Evolutionary conservation across 2,329 filamentous ascomycete species (phyloP), one percentile per base, ranked within the genome.

Genomic region (Penicillium sp.): DNA sequence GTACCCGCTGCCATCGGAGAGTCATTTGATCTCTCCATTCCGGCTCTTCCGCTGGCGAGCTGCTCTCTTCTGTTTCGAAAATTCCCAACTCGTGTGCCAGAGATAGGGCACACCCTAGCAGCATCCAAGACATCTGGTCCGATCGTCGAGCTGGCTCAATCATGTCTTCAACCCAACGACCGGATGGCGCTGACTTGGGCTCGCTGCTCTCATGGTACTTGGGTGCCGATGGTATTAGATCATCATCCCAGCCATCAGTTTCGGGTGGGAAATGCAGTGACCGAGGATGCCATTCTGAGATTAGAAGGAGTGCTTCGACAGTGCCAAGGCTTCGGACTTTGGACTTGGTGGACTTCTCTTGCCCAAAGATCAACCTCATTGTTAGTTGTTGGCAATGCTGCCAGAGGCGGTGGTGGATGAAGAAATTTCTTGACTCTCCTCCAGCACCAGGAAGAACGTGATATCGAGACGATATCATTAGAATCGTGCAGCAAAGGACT

Each of bases 61-160:
- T 55, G 34, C 59, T 66, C 43, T 69, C 70, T 36, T 73, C 69
- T 31, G 77, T 72, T 47, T 81, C 74, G 56, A 81, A 78, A n/a
- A 83, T 70, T 2, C 80, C 77, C 22, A 83, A 67, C 57, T 83
- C 80, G 49, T 83, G 80, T 1, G 80, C 77, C 11, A 84, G 70
- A 3, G 80, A 81, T 22, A 81, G 62, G 0, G 79, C 82, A 59
- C 78, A 80, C 2, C 82, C 82, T 39, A 85, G 75, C 18, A 84
- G 62, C 78, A 83, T 84, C 82, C 82, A 85, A 1, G 82, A 84
- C 81, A 85, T 84, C 2, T 81, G 77, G 60, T 84, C 82, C 0
- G 80, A 84, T 52, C 79, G 71, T 55, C 78, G 78, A 2, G 81
- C 79, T 2, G 81, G 81, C 39, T 82, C 77, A 39, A 83, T 79